Evolutionary conservation across 192 early-diverging fungal genomes (phyloP).

Genomic region (Backusella morwellensis): DNA sequence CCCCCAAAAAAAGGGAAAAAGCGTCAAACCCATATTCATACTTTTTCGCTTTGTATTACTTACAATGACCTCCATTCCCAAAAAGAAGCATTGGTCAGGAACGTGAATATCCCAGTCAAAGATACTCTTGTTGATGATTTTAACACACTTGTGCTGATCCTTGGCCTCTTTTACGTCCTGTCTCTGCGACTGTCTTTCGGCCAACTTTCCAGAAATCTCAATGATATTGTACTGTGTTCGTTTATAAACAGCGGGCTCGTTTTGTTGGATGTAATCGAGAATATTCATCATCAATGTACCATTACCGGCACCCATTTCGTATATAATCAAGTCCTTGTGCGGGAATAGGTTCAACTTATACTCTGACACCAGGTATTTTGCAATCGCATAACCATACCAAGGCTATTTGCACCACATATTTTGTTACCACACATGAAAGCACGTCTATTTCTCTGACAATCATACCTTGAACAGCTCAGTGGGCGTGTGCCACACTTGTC

Average conservation of each 20-base stretch:
- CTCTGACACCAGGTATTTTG: conserved; percentile 81
- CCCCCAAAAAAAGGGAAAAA: neutral
- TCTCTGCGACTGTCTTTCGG: conserved; percentile 58
- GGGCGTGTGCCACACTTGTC: conserved; percentile 98
- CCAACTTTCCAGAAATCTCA: conserved; percentile 88
- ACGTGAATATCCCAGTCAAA: conserved; percentile 85
- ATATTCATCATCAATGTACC: conserved; percentile 95
- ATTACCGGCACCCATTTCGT: conserved; percentile 96
- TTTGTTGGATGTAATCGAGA: conserved; percentile 79
- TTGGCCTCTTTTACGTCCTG: conserved; percentile 42
- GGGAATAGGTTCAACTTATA: conserved; percentile 62
- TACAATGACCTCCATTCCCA: conserved; percentile 97
- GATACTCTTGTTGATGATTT: conserved; percentile 88
- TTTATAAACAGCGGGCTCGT: conserved; percentile 77
- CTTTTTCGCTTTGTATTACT: conserved; percentile 19
- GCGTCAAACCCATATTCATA: neutral
- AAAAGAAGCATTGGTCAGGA: conserved; percentile 79
- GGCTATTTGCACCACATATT: conserved; percentile 45
- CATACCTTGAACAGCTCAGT: conserved; percentile 88
- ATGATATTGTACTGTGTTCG: conserved; percentile 84
- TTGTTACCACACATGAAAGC: neutral
- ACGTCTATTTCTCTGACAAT: neutral
- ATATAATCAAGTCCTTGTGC: conserved; percentile 76
- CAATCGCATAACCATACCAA: conserved; percentile 92
- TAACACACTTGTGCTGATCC: conserved; percentile 56